phyloP scores from a whole-genome alignment of 164 flowering plant species.

The Protea cynaroides region DNA sequence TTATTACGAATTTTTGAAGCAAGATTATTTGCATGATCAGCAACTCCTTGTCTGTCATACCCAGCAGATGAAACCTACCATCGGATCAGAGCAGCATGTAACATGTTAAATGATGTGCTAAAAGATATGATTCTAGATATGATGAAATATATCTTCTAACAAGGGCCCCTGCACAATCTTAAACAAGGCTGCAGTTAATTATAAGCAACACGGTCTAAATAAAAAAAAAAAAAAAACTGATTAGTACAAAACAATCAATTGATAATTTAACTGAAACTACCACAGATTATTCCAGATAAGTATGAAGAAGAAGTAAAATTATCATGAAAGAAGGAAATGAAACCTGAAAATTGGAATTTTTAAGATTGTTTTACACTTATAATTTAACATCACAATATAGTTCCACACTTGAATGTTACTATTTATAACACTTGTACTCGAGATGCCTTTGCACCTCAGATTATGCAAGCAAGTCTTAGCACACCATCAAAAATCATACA shows the following conservation, averaged over 20 bases:
- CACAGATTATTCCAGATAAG: neutral
- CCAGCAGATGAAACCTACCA: constrained; percentile 81
- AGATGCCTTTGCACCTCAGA: neutral
- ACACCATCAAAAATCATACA: neutral
- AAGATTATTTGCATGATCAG: constrained; percentile 95
- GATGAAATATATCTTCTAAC: neutral
- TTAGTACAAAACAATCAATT: neutral
- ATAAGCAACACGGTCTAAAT: neutral
- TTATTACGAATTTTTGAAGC: constrained; percentile 85
- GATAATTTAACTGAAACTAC: neutral
- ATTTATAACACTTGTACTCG: neutral
- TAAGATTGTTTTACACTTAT: neutral
- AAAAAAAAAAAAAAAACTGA: neutral
- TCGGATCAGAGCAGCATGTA: constrained; percentile 1
- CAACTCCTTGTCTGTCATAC: constrained; percentile 93
- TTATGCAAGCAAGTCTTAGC: neutral
- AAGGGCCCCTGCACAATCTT: neutral
- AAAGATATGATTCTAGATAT: neutral
- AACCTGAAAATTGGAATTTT: neutral
- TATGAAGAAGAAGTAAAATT: neutral
- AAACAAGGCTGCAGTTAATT: neutral
- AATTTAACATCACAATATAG: neutral
- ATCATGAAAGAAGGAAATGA: too few relatives aligned
- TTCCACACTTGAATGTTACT: too few relatives aligned
- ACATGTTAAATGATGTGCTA: neutral